These are phyloP conservation scores for Hypoxylon sp. DNA, from an alignment of 2,329 filamentous ascomycete species.

Conservation along the genomic window DNA sequence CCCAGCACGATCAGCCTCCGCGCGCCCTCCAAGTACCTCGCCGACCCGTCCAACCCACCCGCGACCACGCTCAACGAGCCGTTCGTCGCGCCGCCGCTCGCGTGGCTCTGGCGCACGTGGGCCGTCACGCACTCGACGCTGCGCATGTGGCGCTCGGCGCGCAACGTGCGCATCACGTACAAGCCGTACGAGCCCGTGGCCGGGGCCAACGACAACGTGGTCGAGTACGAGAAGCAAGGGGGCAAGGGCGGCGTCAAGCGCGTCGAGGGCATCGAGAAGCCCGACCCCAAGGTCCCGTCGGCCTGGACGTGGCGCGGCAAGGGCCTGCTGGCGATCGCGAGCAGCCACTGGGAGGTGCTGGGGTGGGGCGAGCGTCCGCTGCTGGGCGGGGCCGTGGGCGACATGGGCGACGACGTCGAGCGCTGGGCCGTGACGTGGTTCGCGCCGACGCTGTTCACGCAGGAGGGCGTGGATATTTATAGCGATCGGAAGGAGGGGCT, in stretches of 20 bases:
- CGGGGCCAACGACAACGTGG: slow-evolving; percentile 73
- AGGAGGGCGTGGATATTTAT: slow-evolving; percentile 84
- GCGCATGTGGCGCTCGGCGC: slow-evolving; percentile 82
- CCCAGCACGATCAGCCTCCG: slow-evolving; percentile 54
- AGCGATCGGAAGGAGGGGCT: slow-evolving; percentile 71
- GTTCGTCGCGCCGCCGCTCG: slow-evolving; percentile 61
- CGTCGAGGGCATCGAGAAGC: slow-evolving; percentile 74
- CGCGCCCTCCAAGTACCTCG: slow-evolving; percentile 63
- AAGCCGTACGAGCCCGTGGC: slow-evolving; percentile 58
- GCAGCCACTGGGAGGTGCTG: slow-evolving; percentile 83
- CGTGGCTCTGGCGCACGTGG: slow-evolving; percentile 76
- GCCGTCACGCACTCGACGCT: slow-evolving; percentile 80
- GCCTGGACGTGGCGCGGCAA: slow-evolving; percentile 83
- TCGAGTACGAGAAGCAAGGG: slow-evolving; percentile 66
- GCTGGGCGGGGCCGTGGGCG: slow-evolving; percentile 52
- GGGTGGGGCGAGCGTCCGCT: slow-evolving; percentile 73
- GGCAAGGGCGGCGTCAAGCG: slow-evolving; percentile 64
- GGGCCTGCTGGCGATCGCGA: slow-evolving; percentile 77
- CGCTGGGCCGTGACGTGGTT: slow-evolving; percentile 88
- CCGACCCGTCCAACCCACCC: slow-evolving; percentile 43
- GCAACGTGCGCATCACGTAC: slow-evolving; percentile 86
- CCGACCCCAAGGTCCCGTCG: slow-evolving; percentile 52
- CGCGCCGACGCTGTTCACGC: slow-evolving; percentile 83
- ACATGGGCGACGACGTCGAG: slow-evolving; percentile 53
- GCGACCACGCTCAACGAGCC: slow-evolving; percentile 42